phyloP scores from a whole-genome alignment of 163 green algal species.

The Scenedesmus sp. region DNA sequence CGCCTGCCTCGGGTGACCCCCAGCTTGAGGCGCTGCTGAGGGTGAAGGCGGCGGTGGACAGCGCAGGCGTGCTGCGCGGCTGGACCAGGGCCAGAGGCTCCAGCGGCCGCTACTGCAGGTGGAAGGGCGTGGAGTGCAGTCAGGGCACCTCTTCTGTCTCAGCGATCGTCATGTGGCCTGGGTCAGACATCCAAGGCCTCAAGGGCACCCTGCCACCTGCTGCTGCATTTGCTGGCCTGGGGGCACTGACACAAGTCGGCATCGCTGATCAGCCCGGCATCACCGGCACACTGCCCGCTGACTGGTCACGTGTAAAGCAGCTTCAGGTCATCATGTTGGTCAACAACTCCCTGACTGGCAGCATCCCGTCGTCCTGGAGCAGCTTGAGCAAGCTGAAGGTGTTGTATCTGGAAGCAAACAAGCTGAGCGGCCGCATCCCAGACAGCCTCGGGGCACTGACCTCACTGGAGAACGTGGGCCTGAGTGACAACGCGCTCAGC shows the following conservation, averaged over 20 bases:
- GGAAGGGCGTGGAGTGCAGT: not conserved
- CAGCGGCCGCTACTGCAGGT: not conserved
- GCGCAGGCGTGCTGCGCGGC: not conserved
- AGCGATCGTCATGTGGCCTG: not conserved
- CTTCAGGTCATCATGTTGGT: not conserved
- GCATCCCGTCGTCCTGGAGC: not conserved
- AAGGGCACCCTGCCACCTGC: not conserved
- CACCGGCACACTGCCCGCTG: not conserved
- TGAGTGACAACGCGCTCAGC: too few species aligned
- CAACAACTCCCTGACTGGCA: not conserved
- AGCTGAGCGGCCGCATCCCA: not conserved
- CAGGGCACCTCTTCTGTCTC: not conserved
- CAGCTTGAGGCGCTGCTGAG: constrained; percentile 5
- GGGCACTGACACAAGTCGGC: not conserved
- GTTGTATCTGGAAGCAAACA: not conserved
- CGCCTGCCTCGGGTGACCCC: too few species aligned
- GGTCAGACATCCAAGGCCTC: not conserved
- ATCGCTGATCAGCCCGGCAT: not conserved
- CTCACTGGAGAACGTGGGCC: too few species aligned
- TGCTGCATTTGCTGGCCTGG: not conserved
- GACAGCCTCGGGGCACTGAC: not conserved
- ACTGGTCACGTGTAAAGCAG: not conserved
- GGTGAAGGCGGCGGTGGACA: constrained; percentile 10
- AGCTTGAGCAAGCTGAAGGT: not conserved
- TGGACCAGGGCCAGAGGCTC: not conserved